Evolutionary conservation across 2,329 filamentous ascomycete genomes (phyloP).

Genomic region (Aureobasidium subglaciale): DNA sequence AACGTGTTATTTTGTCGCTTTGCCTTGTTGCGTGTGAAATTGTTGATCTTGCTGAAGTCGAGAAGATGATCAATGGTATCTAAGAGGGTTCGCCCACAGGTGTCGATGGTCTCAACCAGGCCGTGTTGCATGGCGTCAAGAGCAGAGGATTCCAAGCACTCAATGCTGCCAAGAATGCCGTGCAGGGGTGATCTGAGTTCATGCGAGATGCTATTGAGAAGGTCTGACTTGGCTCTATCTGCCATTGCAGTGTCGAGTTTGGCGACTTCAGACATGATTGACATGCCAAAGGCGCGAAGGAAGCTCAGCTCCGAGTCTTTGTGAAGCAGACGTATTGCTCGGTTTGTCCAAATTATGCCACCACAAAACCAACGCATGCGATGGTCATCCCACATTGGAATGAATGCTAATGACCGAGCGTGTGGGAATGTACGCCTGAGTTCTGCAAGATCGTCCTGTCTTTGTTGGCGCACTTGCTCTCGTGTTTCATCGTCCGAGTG

Average conservation of each 20-base stretch:
- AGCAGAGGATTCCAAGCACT: constrained; percentile 41
- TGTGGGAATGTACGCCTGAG: constrained; percentile 30
- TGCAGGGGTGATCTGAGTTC: constrained; percentile 44
- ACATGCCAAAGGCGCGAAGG: constrained; percentile 37
- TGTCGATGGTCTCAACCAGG: constrained; percentile 43
- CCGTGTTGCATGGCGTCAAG: constrained; percentile 34
- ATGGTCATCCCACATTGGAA: constrained; percentile 47
- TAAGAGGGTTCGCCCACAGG: constrained; percentile 45
- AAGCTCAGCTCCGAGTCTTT: constrained; percentile 36
- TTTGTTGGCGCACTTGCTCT: background rate
- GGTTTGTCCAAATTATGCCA: constrained; percentile 41
- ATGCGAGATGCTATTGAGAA: constrained; percentile 47
- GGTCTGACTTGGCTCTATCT: constrained; percentile 45
- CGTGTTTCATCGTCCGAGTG: background rate
- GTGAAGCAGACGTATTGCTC: constrained; percentile 34
- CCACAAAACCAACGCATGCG: constrained; percentile 35
- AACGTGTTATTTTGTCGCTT: constrained; percentile 10
- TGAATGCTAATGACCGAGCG: constrained; percentile 42
- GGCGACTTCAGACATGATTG: constrained; percentile 36
- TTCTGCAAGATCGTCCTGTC: background rate
- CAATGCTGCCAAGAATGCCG: constrained; percentile 42
- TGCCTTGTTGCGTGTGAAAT: constrained; percentile 17
- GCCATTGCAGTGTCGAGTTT: constrained; percentile 33
- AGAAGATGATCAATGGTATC: constrained; percentile 41
- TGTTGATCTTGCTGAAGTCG: constrained; percentile 41